Base-by-base conservation (phyloP, 1,139 yeast species). In the Candida sanyaensis region DNA sequence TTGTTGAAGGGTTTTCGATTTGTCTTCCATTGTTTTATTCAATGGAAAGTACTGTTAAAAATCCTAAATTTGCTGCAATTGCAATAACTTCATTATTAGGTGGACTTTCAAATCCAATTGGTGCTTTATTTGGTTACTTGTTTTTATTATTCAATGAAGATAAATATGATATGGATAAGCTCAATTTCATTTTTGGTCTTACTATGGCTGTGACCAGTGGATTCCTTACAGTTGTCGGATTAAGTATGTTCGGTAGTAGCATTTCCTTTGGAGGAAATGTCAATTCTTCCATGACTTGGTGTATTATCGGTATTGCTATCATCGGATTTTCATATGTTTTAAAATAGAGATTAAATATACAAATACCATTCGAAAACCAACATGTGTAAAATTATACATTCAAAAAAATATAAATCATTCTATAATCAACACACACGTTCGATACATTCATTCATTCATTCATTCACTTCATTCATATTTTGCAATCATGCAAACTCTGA, bases 1-100 rank as follows among this genome's bases (percentile, higher is more conserved):
- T 90, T 56, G 86, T 92, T n/a, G 99, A 93, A 65, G 99, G 99
- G 0, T 91, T 93, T 63, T 83, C 95, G 24, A 91, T 93, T 88
- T 90, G 96, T 17, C 74, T 92, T 49, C 99, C 99, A 0, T 71
- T 93, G 38, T 93, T 85, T 61, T 80, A 91, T 48, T 90, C 95
- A 17, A 73, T 75, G 58, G 55, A 68, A 6, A 53, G 60, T 5
- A 40, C 57, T 1, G 47, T 58, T 1, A 53, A 55, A 11, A 57
- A 50, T 40, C 70, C 78, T 23, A 81, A 96, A 55, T 57, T 77
- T 38, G 78, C 80, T 55, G 96, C 97, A 0, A 69, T 90, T 23
- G 53, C 76, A 1, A 78, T 87, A 9, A 80, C 91, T 34, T 81
- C 88, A 0, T 55, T 85, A 0, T 69, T 93, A 21, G 97, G 97